Evolutionary conservation across 306 rosid genomes (phyloP), one percentile per base, ranked within the genome.

Genomic region (Fagus sylvatica): DNA sequence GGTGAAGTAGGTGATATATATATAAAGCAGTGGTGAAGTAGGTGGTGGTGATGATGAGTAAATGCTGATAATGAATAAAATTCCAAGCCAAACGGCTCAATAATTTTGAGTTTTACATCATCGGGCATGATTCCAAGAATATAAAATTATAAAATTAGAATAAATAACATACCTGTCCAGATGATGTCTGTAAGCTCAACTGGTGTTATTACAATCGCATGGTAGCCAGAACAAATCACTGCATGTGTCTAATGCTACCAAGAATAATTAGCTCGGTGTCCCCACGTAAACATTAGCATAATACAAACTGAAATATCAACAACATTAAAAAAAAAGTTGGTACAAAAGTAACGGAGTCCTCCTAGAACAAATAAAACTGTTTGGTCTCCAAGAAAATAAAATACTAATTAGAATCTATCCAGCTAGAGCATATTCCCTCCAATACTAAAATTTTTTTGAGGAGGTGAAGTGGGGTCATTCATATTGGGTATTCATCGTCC

Each of bases 171-270:
- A 93, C 98, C 79, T 60, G n/a, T 64, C 85, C 89, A 3, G 12
- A 7, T 53, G 83, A 2, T 7, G 73, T 1, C 46, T 40, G 54
- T 19, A 89, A 0, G 57, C 76, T 74, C 99, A 96, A 71, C 79
- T 43, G 1, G 0, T 8, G n/a, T 17, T 83, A 80, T 71, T 66
- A 77, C 99, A 96, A 67, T 96, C 94, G 69, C 99, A 96, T 30
- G 99, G 99, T 57, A 96, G 70, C 98, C 98, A 96, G 88, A 93
- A 87, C 81, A 91, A 83, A 86, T 93, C 92, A 71, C 99, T 93
- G 3, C 99, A 98, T 0, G 99, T 96, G 80, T 96, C 99, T 78
- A 93, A 86, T 60, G 98, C 99, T 86, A 96, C 98, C 49, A 93
- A 73, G 76, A 87, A 96, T 6, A 87, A 87, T 72, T 83, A 62